A percentile compares a stretch with the other conserved stretches of the same genome.
Conservation (phyloP, 805 yeast genomes). For the Ogataea pilisensis region DNA sequence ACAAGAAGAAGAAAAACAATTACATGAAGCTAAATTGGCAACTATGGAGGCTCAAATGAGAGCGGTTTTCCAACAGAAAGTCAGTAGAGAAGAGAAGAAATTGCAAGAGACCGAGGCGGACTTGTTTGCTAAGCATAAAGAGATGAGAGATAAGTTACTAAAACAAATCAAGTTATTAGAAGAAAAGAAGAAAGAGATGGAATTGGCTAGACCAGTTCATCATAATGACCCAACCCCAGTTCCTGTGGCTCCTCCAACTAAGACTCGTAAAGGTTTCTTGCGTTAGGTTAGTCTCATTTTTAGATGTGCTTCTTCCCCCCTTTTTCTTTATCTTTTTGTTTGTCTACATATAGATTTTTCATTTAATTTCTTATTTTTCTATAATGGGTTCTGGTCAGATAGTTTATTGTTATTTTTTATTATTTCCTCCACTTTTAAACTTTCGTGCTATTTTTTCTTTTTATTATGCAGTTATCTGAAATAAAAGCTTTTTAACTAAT, state of each 20-base stretch:
- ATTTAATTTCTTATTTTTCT: not conserved
- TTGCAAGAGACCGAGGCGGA: constrained; percentile 96
- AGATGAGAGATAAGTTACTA: constrained; percentile 90
- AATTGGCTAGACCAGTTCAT: constrained; percentile 50
- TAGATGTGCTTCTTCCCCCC: too few species aligned
- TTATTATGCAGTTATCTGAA: not conserved
- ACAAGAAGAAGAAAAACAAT: constrained; percentile 88
- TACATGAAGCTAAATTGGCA: constrained; percentile 90
- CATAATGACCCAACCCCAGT: constrained; percentile 33
- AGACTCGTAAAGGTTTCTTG: constrained; percentile 76
- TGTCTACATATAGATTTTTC: not conserved
- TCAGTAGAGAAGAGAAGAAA: constrained; percentile 93
- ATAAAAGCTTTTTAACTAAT: not conserved
- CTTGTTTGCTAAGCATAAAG: constrained; percentile 90
- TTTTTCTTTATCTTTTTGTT: too few species aligned
- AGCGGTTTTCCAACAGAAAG: constrained; percentile 93
- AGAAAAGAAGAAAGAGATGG: constrained; percentile 82
- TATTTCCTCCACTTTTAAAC: not conserved
- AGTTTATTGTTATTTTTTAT: not conserved
- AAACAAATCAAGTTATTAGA: constrained; percentile 87
- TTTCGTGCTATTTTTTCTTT: not conserved
- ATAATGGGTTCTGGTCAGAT: constrained; percentile 1
- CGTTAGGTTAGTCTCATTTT: constrained; percentile 43
- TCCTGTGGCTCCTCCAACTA: constrained; percentile 42
- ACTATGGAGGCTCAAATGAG: constrained; percentile 97